Percentiles rank a stretch among this genome's conserved stretches.
These are phyloP conservation scores for Phytophthora tubulina DNA, from an alignment of 352 stramenopile species.

Conservation along the genomic window DNA sequence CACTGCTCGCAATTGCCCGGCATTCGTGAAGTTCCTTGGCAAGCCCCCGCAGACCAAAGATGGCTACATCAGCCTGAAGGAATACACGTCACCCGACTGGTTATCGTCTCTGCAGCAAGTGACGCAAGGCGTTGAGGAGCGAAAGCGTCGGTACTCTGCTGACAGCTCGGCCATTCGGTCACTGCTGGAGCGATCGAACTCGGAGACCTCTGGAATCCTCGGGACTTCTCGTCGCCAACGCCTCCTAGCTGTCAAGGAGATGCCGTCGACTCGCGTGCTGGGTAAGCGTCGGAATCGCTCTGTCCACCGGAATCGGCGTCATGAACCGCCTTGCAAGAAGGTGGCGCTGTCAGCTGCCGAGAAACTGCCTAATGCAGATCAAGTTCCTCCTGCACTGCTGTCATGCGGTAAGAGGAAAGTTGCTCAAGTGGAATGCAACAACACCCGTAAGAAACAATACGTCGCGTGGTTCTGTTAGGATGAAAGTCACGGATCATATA, in stretches of 20 bases:
- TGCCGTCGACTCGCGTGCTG: slow-evolving; percentile 13
- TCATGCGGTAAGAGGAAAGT: slow-evolving; percentile 33
- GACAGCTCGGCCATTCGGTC: slow-evolving; percentile 38
- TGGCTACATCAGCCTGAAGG: slow-evolving; percentile 80
- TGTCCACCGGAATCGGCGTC: slow-evolving; percentile 2
- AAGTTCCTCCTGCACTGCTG: slow-evolving; percentile 17
- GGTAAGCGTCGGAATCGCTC: slow-evolving; percentile 37
- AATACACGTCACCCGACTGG: slow-evolving; percentile 77
- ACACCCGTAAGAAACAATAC: slow-evolving; percentile 49
- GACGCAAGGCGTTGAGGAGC: slow-evolving; percentile 33
- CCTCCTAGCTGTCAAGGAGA: slow-evolving; percentile 23
- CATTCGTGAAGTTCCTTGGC: slow-evolving; percentile 66
- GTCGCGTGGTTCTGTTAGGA: slow-evolving; percentile 21
- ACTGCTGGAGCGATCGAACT: slow-evolving; percentile 30
- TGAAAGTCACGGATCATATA: slow-evolving; percentile 14
- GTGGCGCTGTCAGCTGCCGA: slow-evolving; percentile 11
- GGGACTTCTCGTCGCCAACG: slow-evolving; percentile 20
- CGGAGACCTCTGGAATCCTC: slow-evolving; percentile 4
- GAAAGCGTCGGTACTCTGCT: slow-evolving; percentile 51
- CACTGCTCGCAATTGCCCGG: slow-evolving; percentile 42
- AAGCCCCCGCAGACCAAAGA: slow-evolving; percentile 62
- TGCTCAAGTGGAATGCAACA: slow-evolving; percentile 65
- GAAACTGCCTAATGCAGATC: slow-evolving; percentile 28
- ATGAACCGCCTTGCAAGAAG: slow-evolving; percentile 35
- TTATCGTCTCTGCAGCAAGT: slow-evolving; percentile 69